Percentiles rank a stretch among this genome's conserved stretches.
phyloP scores from a whole-genome alignment of 495 filamentous ascomycete species.

The Neohortaea acidophila region DNA sequence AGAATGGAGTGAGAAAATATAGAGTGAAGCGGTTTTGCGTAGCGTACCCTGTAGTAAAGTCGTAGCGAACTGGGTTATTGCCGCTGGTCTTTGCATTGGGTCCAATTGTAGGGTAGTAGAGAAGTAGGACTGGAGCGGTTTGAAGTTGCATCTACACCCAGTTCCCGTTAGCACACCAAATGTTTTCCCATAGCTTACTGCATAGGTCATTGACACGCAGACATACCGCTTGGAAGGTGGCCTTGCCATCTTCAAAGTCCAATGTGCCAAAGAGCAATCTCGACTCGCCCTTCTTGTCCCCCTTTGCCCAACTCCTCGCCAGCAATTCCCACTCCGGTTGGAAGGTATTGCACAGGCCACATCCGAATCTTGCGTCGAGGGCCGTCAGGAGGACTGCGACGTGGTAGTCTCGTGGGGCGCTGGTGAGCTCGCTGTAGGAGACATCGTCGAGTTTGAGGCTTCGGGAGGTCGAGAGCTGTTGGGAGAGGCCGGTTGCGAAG shows the following conservation, averaged over 20 bases:
- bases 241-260: conserved; percentile 75
- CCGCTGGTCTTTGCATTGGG: conserved; percentile 55
- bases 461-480: conserved; percentile 43
- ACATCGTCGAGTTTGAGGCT: conserved; percentile 64
- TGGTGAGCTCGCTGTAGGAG: conserved; percentile 58
- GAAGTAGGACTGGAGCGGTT: conserved; percentile 77
- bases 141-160: conserved; percentile 78
- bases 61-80: conserved; percentile 64
- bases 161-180: conserved; percentile 10
- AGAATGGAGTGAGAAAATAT: not conserved
- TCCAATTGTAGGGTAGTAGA: conserved; percentile 82
- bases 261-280: conserved; percentile 69
- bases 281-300: conserved; percentile 55
- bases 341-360: conserved; percentile 75
- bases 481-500: conserved; percentile 53
- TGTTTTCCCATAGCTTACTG: too few species aligned
- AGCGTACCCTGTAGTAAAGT: conserved; percentile 66
- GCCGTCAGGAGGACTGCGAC: conserved; percentile 77
- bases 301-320: conserved; percentile 70
- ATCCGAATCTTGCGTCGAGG: conserved; percentile 69
- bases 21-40: not conserved
- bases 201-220: too few species aligned
- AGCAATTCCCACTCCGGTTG: conserved; percentile 90
- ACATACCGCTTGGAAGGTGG: conserved; percentile 74
- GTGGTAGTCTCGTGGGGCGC: conserved; percentile 67